Conservation (phyloP, 2,329 filamentous ascomycete species). For the Phialophora macrospora region DNA sequence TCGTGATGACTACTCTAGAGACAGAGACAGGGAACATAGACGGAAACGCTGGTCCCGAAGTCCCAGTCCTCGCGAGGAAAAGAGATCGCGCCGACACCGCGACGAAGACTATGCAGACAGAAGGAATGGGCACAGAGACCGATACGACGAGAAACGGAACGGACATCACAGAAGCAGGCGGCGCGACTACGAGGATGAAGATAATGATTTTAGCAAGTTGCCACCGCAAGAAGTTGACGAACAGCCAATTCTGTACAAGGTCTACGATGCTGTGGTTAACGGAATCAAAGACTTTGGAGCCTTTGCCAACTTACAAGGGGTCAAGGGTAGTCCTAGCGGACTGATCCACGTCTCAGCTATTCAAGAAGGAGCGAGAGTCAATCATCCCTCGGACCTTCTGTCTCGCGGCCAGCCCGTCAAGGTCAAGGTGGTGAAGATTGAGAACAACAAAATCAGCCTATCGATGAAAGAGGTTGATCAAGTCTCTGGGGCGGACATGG, state of each 20-base stretch:
- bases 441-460: constrained; percentile 78
- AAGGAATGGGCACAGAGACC: constrained; percentile 25
- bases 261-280: constrained; percentile 88
- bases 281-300: constrained; percentile 94
- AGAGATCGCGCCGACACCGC: constrained; percentile 45
- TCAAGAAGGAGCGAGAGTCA: constrained; percentile 80
- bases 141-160: constrained; percentile 41
- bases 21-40: constrained; percentile 52
- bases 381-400: constrained; percentile 88
- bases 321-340: constrained; percentile 87
- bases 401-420: constrained; percentile 81
- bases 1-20: constrained; percentile 55
- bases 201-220: constrained; percentile 66
- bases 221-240: constrained; percentile 80
- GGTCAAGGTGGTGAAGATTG: constrained; percentile 88
- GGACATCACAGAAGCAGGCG: constrained; percentile 47
- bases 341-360: constrained; percentile 93
- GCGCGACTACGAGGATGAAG: constrained; percentile 52
- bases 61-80: constrained; percentile 52
- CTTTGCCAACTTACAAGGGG: constrained; percentile 88
- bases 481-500: constrained; percentile 78
- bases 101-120: constrained; percentile 56
- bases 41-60: constrained; percentile 59
- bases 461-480: constrained; percentile 99
- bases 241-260: constrained; percentile 76